These are phyloP conservation scores for Boletus albobrunnescens DNA, from an alignment of 1,284 basidiomycete species.

Conservation along the genomic window DNA sequence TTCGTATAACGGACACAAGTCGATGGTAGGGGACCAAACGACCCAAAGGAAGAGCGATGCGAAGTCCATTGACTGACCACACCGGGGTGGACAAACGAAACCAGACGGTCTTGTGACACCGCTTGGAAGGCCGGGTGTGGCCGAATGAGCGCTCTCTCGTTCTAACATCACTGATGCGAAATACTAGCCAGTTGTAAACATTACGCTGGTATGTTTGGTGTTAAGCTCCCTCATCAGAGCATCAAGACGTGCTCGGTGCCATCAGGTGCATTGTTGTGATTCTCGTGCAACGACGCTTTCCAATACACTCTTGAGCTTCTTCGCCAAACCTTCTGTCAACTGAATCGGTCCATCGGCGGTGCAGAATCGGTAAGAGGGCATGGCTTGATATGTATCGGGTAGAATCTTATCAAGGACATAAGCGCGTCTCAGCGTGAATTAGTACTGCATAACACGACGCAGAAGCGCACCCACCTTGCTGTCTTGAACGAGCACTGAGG, in stretches of 20 bases:
- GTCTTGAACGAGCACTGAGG: slow-evolving; percentile 64
- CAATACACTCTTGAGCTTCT: slow-evolving; percentile 41
- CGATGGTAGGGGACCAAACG: not conserved
- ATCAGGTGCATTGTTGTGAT: slow-evolving; percentile 2
- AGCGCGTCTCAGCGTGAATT: not conserved
- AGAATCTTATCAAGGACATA: slow-evolving; percentile 44
- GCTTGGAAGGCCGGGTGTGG: not conserved
- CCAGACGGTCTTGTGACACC: too few species aligned
- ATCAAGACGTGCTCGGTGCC: not conserved
- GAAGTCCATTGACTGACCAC: too few species aligned
- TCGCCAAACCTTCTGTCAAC: slow-evolving; percentile 58
- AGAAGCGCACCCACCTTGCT: slow-evolving; percentile 52
- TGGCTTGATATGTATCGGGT: slow-evolving; percentile 68
- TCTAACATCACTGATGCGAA: not conserved
- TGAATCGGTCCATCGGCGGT: slow-evolving; percentile 64
- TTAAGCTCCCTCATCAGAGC: not conserved
- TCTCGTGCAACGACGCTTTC: slow-evolving; percentile 22
- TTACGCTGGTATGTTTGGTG: not conserved
- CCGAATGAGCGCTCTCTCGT: not conserved
- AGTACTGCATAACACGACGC: not conserved
- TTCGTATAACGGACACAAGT: too few species aligned
- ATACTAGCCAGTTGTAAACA: not conserved
- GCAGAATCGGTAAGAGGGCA: slow-evolving; percentile 76
- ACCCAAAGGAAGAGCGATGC: too few species aligned
- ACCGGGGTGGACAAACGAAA: too few species aligned